Evolutionary conservation across 768 basidiomycete species (phyloP), one percentile per base, ranked within the genome.

Genomic region (Rubroboletus pulcherrimus): DNA sequence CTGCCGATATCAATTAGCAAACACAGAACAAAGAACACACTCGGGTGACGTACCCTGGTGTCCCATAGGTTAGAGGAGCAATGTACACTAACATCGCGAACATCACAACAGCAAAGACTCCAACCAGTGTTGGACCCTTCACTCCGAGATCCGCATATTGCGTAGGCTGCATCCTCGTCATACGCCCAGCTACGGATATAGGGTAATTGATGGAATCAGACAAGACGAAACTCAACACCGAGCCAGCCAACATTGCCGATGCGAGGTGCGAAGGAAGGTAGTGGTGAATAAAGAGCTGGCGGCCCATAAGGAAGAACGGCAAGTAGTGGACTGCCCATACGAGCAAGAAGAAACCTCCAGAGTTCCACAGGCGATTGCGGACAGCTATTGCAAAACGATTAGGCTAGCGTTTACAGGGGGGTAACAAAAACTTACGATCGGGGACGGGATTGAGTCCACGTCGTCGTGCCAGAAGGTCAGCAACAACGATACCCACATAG

Each of bases 271-370:
- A 96, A 14, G 96, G 96, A 4, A 99, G 86, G 71, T 99, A 99
- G 71, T 97, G 95, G 70, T 99, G 97, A 26, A 99, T 77, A 81
- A 99, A 99, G 41, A 95, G 80, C 66, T 99, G 97, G 38, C 97
- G 90, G 66, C 81, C 88, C 93, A 99, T 96, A 29, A 98, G 79
- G 86, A 92, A 99, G 82, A 98, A 99, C 7, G 97, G 97, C 66
- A 89, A 76, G 75, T 97, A 99, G 71, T 99, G 97, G 53, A 91
- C 91, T 12, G 81, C 87, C 97, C 97, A 99, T 26, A 96, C 83
- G 31, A 94, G 75, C 51, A 94, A 74, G 84, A 99, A 98, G 80
- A 98, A 97, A 21, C 96, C 93, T 26, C 91, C 84, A 44, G 93
- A 94, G 69, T 98, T 95, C 85, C 94, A 92, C 11, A 98, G 78